phyloP scores from a whole-genome alignment of 1,284 basidiomycete species.

The Ceratobasidium papillatum region DNA sequence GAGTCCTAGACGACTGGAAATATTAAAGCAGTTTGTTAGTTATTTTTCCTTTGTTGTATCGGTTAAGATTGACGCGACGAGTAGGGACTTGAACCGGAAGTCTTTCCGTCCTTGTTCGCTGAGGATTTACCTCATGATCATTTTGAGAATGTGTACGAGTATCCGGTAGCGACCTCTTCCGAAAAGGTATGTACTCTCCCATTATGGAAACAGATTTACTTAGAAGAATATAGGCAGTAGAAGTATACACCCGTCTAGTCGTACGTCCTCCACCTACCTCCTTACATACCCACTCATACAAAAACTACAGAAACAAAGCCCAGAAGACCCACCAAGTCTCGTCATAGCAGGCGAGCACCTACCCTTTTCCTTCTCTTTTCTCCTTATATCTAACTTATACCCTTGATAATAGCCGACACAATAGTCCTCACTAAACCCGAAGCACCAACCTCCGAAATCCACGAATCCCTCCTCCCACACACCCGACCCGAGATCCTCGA shows the following conservation, averaged over 20 bases:
- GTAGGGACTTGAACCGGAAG: constrained; percentile 87
- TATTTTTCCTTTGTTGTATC: constrained; percentile 13
- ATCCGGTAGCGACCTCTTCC: constrained; percentile 91
- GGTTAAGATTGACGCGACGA: constrained; percentile 13
- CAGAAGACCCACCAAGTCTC: constrained; percentile 88
- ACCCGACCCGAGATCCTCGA: constrained; percentile 80
- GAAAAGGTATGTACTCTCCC: constrained; percentile 67
- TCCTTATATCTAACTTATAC: background rate
- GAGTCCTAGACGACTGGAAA: constrained; percentile 85
- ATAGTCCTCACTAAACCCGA: constrained; percentile 84
- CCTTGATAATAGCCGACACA: constrained; percentile 76
- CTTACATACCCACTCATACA: background rate
- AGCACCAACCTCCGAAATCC: constrained; percentile 60
- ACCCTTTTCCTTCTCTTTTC: background rate
- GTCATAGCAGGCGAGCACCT: constrained; percentile 88
- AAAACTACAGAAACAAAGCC: constrained; percentile 62
- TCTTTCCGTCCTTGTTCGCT: constrained; percentile 87
- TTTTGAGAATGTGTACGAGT: constrained; percentile 86
- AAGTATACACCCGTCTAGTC: constrained; percentile 90
- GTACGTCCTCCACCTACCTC: constrained; percentile 56
- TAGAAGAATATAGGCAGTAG: constrained; percentile 64
- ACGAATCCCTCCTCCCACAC: constrained; percentile 59
- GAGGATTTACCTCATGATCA: constrained; percentile 78
- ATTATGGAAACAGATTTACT: background rate
- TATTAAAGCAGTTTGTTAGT: constrained; percentile 81